Conservation (phyloP, 2,329 filamentous ascomycete genomes). For the Fusarium veterinarium region DNA sequence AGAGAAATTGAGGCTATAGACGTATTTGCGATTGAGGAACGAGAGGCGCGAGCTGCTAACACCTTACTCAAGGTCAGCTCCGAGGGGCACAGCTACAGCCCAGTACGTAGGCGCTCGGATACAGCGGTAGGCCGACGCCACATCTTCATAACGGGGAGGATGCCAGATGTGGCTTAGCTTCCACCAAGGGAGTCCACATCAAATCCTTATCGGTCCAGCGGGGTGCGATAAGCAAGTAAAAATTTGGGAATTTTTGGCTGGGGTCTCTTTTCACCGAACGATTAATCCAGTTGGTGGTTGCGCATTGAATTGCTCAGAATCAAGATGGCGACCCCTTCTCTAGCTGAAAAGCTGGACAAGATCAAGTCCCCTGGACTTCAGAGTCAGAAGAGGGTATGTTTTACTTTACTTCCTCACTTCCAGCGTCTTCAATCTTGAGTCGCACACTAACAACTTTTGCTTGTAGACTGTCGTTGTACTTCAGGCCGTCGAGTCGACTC, state of each 20-base stretch:
- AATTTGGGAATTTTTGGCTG: constrained; percentile 45
- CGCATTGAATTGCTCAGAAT: constrained; percentile 45
- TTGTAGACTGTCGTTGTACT: constrained; percentile 84
- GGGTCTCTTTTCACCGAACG: constrained; percentile 44
- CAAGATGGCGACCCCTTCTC: constrained; percentile 60
- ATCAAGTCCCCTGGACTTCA: constrained; percentile 97
- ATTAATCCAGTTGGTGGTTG: constrained; percentile 41
- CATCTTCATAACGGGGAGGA: constrained; percentile 40
- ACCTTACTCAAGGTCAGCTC: constrained; percentile 41
- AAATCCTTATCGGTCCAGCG: constrained; percentile 43
- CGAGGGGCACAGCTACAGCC: constrained; percentile 44
- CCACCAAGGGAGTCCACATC: constrained; percentile 6
- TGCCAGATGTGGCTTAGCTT: constrained; percentile 25
- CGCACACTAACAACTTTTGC: constrained; percentile 21
- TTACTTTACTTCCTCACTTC: neutral
- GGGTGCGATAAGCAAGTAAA: constrained; percentile 48
- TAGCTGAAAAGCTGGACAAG: constrained; percentile 95
- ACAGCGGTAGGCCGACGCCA: constrained; percentile 43
- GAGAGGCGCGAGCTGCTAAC: constrained; percentile 40
- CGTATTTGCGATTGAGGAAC: constrained; percentile 34
- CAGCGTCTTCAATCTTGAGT: constrained; percentile 9
- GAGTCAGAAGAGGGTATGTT: constrained; percentile 86
- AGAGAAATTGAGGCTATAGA: constrained; percentile 38
- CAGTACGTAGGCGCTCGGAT: constrained; percentile 45
- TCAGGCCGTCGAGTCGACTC: constrained; percentile 90